Base-by-base conservation (phyloP, 2,329 filamentous ascomycete genomes). In the Pseudofabraea citricarpa region DNA sequence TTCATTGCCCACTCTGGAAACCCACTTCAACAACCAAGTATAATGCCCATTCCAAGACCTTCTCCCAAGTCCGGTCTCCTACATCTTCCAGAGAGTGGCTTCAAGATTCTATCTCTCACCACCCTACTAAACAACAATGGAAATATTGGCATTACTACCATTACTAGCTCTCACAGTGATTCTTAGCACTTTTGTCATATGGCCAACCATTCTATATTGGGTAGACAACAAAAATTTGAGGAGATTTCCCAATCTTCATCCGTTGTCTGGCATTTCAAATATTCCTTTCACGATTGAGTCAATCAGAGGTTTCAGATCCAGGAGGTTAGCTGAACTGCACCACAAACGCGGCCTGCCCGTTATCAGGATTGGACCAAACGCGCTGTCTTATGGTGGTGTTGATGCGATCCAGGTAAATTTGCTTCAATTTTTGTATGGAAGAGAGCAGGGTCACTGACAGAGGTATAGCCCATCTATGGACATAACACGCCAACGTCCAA, bases 401-500 rank as follows among this genome's bases (percentile, higher is more conserved):
- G 54, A 56, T 15, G 67, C 65, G 15, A 66, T 68, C 51, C 67
- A 69, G 44, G 66, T 68, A 27, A 8, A n/a, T 27, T 8, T n/a
- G n/a, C n/a, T 8, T 27, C 8, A 8, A n/a, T n/a, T n/a, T 27
- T n/a, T 27, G n/a, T 8, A 27, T 27, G n/a, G n/a, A 27, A 27
- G 24, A 27, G 24, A 27, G 24, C n/a, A 27, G 24, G n/a, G n/a
- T 8, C 24, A 8, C 24, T 27, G n/a, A 27, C n/a, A 27, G 8
- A n/a, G n/a, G 24, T n/a, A 27, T 27, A 27, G 24, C 8, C 24
- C 13, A 69, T 70, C 41, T 70, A 70, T 43, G 66, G 66, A 10
- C 66, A 70, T 49, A 64, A 62, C 42, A 66, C 66, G 9, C 61
- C 61, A 32, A 68, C 64, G 49, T 63, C 55, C 22, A 70, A 70